These are phyloP conservation scores for Plicaturopsis crispa DNA, from an alignment of 768 basidiomycete genomes.

Conservation along the genomic window DNA sequence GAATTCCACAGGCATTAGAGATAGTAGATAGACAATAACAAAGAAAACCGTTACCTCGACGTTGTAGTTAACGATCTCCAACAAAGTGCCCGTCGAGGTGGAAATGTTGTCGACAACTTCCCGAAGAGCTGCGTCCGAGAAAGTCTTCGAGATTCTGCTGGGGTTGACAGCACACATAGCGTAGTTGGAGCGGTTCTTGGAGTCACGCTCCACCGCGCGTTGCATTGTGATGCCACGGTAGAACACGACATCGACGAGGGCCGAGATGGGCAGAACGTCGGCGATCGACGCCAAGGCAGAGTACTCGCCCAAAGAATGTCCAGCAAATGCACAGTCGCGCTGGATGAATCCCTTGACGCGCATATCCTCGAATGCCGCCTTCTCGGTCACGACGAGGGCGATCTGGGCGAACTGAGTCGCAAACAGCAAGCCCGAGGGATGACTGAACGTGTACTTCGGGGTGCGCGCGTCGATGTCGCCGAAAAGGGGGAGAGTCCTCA, in stretches of 20 bases:
- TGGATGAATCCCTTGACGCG: constrained; percentile 94
- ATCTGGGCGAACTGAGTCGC: constrained; percentile 99
- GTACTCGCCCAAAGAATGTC: constrained; percentile 98
- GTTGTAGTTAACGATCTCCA: constrained; percentile 98
- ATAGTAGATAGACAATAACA: neutral
- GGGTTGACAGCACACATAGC: constrained; percentile 99
- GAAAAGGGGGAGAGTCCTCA: constrained; percentile 95
- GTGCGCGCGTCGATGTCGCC: constrained; percentile 92
- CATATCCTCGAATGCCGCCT: constrained; percentile 98
- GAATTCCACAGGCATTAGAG: constrained; percentile 11
- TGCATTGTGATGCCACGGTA: constrained; percentile 99
- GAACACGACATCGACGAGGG: constrained; percentile 97
- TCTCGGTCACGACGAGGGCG: constrained; percentile 95
- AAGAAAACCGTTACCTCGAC: constrained; percentile 59
- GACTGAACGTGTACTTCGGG: constrained; percentile 96
- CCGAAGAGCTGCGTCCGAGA: constrained; percentile 91
- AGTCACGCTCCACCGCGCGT: constrained; percentile 94
- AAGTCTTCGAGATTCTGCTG: constrained; percentile 87
- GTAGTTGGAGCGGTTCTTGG: constrained; percentile 89
- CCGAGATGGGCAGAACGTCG: constrained; percentile 90
- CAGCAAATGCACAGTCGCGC: constrained; percentile 87
- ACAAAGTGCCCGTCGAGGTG: constrained; percentile 62
- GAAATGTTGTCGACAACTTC: constrained; percentile 94
- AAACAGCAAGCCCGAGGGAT: constrained; percentile 90
- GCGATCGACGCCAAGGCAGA: constrained; percentile 97